Evolutionary conservation across 139 green algal genomes (phyloP).

Genomic region (Ettlia oleoabundans): DNA sequence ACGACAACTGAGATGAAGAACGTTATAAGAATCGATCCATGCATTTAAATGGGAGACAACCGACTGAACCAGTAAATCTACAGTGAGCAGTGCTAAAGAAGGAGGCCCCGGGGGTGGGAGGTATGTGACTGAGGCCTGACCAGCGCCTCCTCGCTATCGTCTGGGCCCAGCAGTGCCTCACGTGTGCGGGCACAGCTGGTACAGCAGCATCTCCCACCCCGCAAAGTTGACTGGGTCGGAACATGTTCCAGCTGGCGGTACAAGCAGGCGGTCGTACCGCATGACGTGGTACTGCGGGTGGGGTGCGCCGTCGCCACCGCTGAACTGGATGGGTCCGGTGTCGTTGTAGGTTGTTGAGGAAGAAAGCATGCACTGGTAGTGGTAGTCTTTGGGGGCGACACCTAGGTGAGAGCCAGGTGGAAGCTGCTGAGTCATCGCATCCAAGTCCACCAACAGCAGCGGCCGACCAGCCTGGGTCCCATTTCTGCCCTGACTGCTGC

Average conservation of each 20-base stretch:
- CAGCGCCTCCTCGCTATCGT: no score
- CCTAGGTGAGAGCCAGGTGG: not conserved
- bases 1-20: no score
- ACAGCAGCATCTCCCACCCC: slow-evolving; percentile 19
- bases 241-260: not conserved
- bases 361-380: slow-evolving; percentile 21
- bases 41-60: no score
- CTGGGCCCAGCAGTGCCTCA: no score
- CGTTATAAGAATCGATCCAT: no score
- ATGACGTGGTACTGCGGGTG: not conserved
- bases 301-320: slow-evolving; percentile 11
- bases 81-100: no score
- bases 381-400: not conserved
- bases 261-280: not conserved
- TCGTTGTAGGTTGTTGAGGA: not conserved
- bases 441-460: slow-evolving; percentile 15
- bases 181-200: not conserved
- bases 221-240: slow-evolving; percentile 19
- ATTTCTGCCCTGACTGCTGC: not conserved
- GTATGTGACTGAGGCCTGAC: no score
- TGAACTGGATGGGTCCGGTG: not conserved
- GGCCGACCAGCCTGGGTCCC: not conserved
- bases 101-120: no score
- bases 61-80: no score
- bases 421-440: slow-evolving; percentile 3